Percentiles rank a stretch among this genome's conserved stretches.
Conservation (phyloP, 2,329 filamentous ascomycete genomes). For the Diaporthe batatas region DNA sequence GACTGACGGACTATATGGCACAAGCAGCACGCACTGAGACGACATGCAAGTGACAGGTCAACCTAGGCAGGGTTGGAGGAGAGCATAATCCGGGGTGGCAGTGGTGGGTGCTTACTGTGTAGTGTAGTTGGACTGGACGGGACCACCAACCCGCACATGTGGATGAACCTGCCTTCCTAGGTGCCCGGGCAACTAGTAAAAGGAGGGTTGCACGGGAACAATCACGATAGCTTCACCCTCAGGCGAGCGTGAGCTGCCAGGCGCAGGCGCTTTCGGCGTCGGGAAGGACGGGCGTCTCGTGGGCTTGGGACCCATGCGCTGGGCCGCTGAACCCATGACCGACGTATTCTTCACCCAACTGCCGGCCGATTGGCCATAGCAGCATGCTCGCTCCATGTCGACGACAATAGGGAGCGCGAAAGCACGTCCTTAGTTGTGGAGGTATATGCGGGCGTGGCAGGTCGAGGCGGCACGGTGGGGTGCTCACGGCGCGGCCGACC, state of each 20-base stretch:
- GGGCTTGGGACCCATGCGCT: conserved; percentile 17
- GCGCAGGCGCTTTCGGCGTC: neutral
- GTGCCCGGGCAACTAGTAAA: neutral
- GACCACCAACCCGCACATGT: neutral
- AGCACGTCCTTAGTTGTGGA: neutral
- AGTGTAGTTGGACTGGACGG: neutral
- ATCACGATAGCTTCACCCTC: conserved; percentile 40
- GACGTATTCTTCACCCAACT: neutral
- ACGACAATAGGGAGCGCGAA: neutral
- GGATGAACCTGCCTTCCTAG: no score
- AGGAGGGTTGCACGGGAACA: conserved; percentile 13
- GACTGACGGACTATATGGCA: neutral
- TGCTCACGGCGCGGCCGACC: conserved; percentile 3
- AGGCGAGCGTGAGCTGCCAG: neutral
- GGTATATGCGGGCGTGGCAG: neutral
- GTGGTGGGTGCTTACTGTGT: neutral
- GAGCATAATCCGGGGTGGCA: neutral
- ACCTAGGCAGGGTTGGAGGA: neutral
- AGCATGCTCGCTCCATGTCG: neutral
- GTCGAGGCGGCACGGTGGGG: conserved; percentile 11
- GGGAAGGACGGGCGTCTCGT: neutral
- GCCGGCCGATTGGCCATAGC: conserved; percentile 1
- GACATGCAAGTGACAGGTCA: conserved; percentile 17
- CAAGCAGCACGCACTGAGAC: neutral
- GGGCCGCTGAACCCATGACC: neutral